phyloP scores from a whole-genome alignment of 257 asterid genomes.

The Solanum sitiens region DNA sequence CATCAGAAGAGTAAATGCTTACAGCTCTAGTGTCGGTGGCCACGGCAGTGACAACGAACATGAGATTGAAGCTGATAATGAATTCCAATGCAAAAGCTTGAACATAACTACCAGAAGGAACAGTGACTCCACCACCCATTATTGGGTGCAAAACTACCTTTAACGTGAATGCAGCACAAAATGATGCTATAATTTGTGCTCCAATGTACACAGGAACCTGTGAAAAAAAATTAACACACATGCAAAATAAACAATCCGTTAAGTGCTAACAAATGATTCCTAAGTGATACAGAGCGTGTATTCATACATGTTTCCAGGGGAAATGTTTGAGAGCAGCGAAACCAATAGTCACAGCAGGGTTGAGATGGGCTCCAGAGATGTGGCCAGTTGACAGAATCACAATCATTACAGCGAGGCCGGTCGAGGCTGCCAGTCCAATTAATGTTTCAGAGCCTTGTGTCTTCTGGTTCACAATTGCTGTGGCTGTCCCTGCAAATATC shows the following conservation, averaged over 20 bases:
- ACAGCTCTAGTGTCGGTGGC: conserved; percentile 93
- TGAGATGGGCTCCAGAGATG: conserved; percentile 93
- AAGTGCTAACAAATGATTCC: not conserved
- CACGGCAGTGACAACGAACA: conserved; percentile 90
- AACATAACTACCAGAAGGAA: conserved; percentile 39
- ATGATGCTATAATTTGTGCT: conserved; percentile 65
- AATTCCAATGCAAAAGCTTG: conserved; percentile 80
- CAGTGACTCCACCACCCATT: conserved; percentile 84
- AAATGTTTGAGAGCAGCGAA: conserved; percentile 82
- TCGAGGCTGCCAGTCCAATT: conserved; percentile 54
- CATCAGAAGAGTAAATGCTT: conserved; percentile 10
- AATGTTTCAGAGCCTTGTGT: conserved; percentile 67
- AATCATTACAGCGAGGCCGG: conserved; percentile 86
- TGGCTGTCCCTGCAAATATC: conserved; percentile 61
- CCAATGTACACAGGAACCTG: conserved; percentile 75
- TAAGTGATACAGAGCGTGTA: not conserved
- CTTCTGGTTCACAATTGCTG: conserved; percentile 72
- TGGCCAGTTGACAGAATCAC: conserved; percentile 90
- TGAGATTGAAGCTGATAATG: conserved; percentile 70
- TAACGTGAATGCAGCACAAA: conserved; percentile 47
- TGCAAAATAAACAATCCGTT: not conserved
- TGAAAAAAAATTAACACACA: not conserved
- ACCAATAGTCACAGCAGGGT: conserved; percentile 80
- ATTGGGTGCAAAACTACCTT: conserved; percentile 52
- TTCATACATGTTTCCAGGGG: conserved; percentile 68